phyloP scores from a whole-genome alignment of 2,329 filamentous ascomycete genomes.

The Penicillium sp. region DNA sequence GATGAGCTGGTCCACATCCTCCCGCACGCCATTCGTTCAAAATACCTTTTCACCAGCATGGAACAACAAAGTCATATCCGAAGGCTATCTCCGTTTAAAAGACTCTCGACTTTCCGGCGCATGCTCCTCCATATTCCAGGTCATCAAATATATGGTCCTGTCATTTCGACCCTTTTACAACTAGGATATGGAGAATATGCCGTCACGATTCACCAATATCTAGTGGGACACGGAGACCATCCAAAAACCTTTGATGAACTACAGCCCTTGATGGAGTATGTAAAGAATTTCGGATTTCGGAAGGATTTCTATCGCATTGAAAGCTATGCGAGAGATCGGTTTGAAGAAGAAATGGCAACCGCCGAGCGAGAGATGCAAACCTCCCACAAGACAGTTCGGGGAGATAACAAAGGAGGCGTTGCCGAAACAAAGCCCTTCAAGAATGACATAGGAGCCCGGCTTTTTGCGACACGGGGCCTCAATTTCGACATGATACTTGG shows the following conservation, averaged over 20 bases:
- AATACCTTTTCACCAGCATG: constrained; percentile 17
- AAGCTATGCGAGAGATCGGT: constrained; percentile 17
- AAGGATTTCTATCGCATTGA: constrained; percentile 24
- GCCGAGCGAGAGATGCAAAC: background rate
- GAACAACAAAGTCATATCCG: constrained; percentile 5
- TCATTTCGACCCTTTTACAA: constrained; percentile 42
- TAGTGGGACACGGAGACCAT: constrained; percentile 41
- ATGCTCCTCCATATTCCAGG: constrained; percentile 40
- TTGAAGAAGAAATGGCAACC: background rate
- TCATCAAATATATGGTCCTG: constrained; percentile 42
- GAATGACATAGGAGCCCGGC: constrained; percentile 69
- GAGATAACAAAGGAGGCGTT: constrained; percentile 1
- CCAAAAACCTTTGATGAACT: constrained; percentile 38
- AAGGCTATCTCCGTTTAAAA: constrained; percentile 12
- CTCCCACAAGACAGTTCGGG: background rate
- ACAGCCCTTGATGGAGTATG: constrained; percentile 40
- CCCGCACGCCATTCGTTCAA: constrained; percentile 21
- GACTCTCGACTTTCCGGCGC: constrained; percentile 36
- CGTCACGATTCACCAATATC: constrained; percentile 45
- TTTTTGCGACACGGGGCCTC: constrained; percentile 74
- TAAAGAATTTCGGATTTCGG: constrained; percentile 30
- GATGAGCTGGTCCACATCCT: constrained; percentile 32
- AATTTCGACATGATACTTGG: constrained; percentile 67
- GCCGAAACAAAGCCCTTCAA: constrained; percentile 50
- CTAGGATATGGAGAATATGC: constrained; percentile 38